Base-by-base conservation (phyloP, 495 filamentous ascomycete genomes). In the Penicillium alfredii region DNA sequence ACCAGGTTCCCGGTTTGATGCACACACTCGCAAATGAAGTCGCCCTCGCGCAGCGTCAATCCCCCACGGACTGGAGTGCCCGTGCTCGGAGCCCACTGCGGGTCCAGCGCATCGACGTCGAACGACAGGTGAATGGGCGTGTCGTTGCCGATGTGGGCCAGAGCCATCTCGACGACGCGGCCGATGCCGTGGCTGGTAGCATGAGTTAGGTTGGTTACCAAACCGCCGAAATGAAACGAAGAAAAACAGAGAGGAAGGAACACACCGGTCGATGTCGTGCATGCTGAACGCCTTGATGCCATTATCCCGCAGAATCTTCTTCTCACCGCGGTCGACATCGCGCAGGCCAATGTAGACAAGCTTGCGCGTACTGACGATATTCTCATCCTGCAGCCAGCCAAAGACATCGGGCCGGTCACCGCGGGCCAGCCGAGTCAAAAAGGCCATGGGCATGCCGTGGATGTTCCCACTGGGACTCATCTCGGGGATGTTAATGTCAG, bases 391-490 rank as follows among this genome's bases (percentile, higher is more conserved):
- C 33, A 97, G 50, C 92, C 93, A 97, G 31, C 88, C 90, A 59
- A 97, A 97, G 34, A 83, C 71, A 40, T 86, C 81, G 34, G 77
- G 66, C 27, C 59, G 51, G 10, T 85, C 77, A 51, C 87, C 84
- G 46, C 66, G 73, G 16, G 88, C 82, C 33, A 97, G 64, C 11
- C 90, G 84, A 0, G 88, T 88, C 46, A 97, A 58, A 62, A 95
- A 99, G 2, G 85, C 80, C 37, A 97, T 86, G 6, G 92, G 93
- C 92, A 99, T 99, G 26, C 92, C 92, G 64, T 99, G 92, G 45
- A 99, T 85, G 57, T 97, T 97, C 1, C 92, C 92, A 36, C 85
- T 92, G 8, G 69, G 81, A 46, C 81, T 87, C 27, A 81, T 84
- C 72, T 96, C 88, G 30, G 92, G 92, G 8, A 84, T 84, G 62